Evolutionary conservation across 768 basidiomycete species (phyloP), one percentile per base, ranked within the genome.

Genomic region (Candolleomyces efflorescens): DNA sequence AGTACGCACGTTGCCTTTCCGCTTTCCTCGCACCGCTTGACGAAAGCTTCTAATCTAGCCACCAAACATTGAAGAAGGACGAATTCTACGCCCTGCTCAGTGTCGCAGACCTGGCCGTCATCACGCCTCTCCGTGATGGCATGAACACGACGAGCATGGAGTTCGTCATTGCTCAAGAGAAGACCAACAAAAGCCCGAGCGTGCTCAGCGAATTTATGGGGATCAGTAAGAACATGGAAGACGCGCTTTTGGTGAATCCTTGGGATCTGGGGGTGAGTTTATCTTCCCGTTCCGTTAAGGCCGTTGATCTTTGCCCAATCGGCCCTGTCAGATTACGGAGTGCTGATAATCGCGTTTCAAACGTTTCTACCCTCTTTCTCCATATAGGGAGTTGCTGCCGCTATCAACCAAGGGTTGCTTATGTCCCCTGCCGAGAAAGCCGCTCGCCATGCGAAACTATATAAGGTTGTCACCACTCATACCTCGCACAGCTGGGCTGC

Each of bases 131-230:
- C 6, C 85, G 96, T 36, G 96, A 99, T 67, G 97, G 96, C 5
- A 98, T 98, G 97, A 99, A 99, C 79, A 98, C 96, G 13, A 97
- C 95, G 0, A 89, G 87, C 53, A 96, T 97, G 94, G 96, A 98
- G 72, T 98, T 95, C 71, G 90, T 96, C 26, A 90, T 98, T 60
- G 94, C 94, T 36, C 96, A 99, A 73, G 84, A 90, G 63, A 80
- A 78, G 64, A 89, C 92, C 53, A 87, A 89, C 68, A 85, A 84
- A 72, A 87, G 84, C 37, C 94, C 96, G 0, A 84, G 94, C 53
- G 89, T 98, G 59, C 76, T 99, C 55, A 94, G 91, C 67, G 96
- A 99, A 74, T 98, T 98, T 68, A 97, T 97, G 90, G 96, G 96
- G 10, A 97, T 97, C 65, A 90, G 92, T 54, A 87, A 90, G 65